Conservation (phyloP, 495 filamentous ascomycete species). For the Chaetomium fimeti region DNA sequence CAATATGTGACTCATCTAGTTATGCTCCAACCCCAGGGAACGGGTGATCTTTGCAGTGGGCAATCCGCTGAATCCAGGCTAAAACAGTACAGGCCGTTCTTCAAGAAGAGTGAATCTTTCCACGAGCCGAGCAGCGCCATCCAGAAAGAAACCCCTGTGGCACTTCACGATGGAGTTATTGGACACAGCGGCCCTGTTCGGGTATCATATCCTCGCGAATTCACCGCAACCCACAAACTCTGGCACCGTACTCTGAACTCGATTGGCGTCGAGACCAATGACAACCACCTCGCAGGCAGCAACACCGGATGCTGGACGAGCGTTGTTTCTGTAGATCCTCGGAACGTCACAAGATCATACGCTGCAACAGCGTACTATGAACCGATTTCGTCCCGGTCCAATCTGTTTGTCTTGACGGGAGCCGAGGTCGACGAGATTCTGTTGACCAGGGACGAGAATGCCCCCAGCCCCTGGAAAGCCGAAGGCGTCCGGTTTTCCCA, state of each 20-base stretch:
- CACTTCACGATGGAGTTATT: constrained; percentile 25
- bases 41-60: too few relatives aligned
- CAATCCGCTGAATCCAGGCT: background rate
- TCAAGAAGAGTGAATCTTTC: constrained; percentile 51
- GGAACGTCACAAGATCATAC: constrained; percentile 46
- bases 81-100: constrained; percentile 40
- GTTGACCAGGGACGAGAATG: constrained; percentile 23
- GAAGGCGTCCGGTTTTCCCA: constrained; percentile 46
- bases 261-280: constrained; percentile 43
- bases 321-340: constrained; percentile 40
- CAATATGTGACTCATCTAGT: too few relatives aligned
- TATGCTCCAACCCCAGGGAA: too few relatives aligned
- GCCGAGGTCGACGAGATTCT: constrained; percentile 42
- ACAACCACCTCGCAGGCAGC: constrained; percentile 41
- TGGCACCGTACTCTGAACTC: constrained; percentile 51
- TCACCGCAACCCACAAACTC: constrained; percentile 44
- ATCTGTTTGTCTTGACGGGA: constrained; percentile 44
- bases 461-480: constrained; percentile 36
- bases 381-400: constrained; percentile 40
- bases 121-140: constrained; percentile 37
- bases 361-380: constrained; percentile 45
- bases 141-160: constrained; percentile 24
- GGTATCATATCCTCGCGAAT: constrained; percentile 45
- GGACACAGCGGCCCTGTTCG: constrained; percentile 47
- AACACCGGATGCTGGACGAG: constrained; percentile 51